These are phyloP conservation scores for Rhypophila decipiens DNA, from an alignment of 495 filamentous ascomycete genomes.

Conservation along the genomic window DNA sequence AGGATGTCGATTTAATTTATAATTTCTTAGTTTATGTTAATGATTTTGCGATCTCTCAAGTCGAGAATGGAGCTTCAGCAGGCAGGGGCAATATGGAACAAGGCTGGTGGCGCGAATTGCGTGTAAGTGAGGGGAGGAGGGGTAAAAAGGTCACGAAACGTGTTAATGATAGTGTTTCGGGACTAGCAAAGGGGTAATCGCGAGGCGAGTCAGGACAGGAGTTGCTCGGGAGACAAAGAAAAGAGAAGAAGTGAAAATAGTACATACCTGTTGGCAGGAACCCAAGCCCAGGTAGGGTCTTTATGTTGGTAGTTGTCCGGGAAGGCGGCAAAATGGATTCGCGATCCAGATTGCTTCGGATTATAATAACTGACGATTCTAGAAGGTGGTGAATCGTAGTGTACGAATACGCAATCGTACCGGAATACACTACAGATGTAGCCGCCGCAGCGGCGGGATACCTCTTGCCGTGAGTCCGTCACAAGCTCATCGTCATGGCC, in stretches of 20 bases:
- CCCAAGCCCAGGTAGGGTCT: background rate
- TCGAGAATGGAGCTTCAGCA: background rate
- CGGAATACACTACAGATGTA: too few relatives aligned
- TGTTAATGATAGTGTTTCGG: too few relatives aligned
- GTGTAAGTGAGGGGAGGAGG: background rate
- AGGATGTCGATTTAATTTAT: background rate
- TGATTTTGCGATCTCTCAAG: background rate
- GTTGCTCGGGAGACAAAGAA: too few relatives aligned
- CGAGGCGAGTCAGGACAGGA: too few relatives aligned
- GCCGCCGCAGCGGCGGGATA: too few relatives aligned
- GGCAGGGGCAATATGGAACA: background rate
- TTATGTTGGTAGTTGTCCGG: background rate
- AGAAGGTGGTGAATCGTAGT: too few relatives aligned
- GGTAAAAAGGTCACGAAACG: too few relatives aligned
- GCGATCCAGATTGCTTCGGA: background rate
- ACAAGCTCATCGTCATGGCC: background rate
- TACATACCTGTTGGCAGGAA: too few relatives aligned
- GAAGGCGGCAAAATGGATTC: background rate
- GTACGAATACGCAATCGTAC: background rate
- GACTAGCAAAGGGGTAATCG: too few relatives aligned
- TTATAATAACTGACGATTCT: background rate
- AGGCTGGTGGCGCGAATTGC: too few relatives aligned
- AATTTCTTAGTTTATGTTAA: background rate
- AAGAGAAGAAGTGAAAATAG: too few relatives aligned
- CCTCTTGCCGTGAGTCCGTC: background rate